phyloP scores from a whole-genome alignment of 2,329 filamentous ascomycete species.

The Raffaelea arxii region DNA sequence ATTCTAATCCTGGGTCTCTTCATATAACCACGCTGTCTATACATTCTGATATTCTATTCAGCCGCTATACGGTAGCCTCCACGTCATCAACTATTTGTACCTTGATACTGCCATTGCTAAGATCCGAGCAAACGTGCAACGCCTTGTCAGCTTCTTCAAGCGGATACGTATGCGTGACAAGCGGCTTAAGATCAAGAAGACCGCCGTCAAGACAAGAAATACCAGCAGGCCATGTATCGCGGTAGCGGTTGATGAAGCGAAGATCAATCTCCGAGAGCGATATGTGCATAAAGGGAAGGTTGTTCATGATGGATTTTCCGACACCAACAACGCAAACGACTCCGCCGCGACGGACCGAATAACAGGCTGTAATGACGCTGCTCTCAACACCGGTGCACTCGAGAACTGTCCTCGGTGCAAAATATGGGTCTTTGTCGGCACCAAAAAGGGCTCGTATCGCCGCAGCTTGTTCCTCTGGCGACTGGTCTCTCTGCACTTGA shows the following conservation, averaged over 20 bases:
- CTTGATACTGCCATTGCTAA: too few relatives aligned
- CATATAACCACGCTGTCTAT: too few relatives aligned
- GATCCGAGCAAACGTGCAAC: too few relatives aligned
- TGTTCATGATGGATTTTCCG: not conserved
- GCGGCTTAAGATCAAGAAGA: constrained; percentile 68
- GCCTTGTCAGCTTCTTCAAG: constrained; percentile 34
- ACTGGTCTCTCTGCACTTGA: constrained; percentile 34
- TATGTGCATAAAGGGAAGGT: constrained; percentile 28
- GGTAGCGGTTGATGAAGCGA: constrained; percentile 44
- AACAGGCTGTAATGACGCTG: constrained; percentile 50
- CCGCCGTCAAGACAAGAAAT: constrained; percentile 65
- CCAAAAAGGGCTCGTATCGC: constrained; percentile 46
- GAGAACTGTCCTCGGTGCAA: constrained; percentile 46
- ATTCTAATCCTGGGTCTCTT: too few relatives aligned
- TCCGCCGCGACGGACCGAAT: constrained; percentile 46
- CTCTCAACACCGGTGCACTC: constrained; percentile 60
- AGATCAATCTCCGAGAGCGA: not conserved
- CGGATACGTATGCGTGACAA: constrained; percentile 68
- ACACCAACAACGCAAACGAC: constrained; percentile 46
- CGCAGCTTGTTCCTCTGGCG: constrained; percentile 38
- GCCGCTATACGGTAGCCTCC: too few relatives aligned
- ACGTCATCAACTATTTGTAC: too few relatives aligned
- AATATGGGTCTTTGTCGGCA: constrained; percentile 39
- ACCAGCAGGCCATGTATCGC: constrained; percentile 56
- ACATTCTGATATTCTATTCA: too few relatives aligned